phyloP scores from a whole-genome alignment of 345 rosid genomes.

The Zanthoxylum bungeanum region DNA sequence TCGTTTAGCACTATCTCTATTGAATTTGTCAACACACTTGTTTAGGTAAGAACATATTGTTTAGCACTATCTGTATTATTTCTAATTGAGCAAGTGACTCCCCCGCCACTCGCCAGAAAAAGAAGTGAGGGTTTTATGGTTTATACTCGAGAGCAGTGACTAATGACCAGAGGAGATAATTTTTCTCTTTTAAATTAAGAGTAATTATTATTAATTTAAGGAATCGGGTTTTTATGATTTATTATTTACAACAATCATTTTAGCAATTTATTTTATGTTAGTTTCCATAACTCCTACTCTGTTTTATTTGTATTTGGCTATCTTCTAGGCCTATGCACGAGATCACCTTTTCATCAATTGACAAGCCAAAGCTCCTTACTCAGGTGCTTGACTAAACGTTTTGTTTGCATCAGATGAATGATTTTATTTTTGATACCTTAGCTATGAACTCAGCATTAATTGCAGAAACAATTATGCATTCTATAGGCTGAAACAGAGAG shows the following conservation, averaged over 20 bases:
- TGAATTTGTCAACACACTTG: too few species aligned
- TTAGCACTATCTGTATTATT: too few species aligned
- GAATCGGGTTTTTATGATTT: too few species aligned
- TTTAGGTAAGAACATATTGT: too few species aligned
- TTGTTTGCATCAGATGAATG: neutral
- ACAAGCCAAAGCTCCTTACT: conserved; percentile 90
- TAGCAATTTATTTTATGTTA: conserved; percentile 9
- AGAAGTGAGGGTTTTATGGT: neutral
- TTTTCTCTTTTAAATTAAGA: too few species aligned
- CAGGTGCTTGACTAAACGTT: conserved; percentile 58
- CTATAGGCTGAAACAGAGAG: neutral
- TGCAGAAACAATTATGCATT: neutral
- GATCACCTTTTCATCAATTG: conserved; percentile 93
- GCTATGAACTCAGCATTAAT: neutral
- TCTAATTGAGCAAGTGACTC: too few species aligned
- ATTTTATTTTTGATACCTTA: conserved; percentile 2
- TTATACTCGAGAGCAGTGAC: neutral
- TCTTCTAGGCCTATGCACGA: conserved; percentile 91
- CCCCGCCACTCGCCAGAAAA: too few species aligned
- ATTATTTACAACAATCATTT: neutral
- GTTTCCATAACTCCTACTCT: neutral
- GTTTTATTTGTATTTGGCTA: conserved; percentile 8
- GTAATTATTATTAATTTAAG: too few species aligned
- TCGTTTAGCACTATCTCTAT: too few species aligned
- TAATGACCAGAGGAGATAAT: too few species aligned